Percentiles rank a stretch among this genome's conserved stretches.
These are phyloP conservation scores for Ophiognomonia clavigignenti-juglandacearum DNA, from an alignment of 2,329 filamentous ascomycete genomes.

Conservation along the genomic window DNA sequence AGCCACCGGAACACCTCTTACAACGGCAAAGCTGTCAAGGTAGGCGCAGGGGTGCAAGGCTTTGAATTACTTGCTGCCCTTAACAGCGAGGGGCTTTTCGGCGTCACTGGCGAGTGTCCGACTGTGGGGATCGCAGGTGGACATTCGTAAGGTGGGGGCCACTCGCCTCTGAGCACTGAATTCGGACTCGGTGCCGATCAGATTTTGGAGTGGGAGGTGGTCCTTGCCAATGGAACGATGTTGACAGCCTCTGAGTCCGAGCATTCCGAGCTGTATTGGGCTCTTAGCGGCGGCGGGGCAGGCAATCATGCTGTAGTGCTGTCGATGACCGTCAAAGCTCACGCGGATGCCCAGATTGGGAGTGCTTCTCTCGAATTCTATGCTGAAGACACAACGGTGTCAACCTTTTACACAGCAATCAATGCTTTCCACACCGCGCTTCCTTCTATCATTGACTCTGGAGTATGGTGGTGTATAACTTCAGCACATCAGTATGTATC, in stretches of 20 bases:
- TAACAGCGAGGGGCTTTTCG: constrained; percentile 34
- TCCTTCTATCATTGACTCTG: too few species aligned
- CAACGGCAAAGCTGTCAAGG: constrained; percentile 45
- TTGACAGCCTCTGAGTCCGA: constrained; percentile 34
- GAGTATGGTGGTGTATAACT: too few species aligned
- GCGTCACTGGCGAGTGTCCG: constrained; percentile 17
- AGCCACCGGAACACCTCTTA: constrained; percentile 26
- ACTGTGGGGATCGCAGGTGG: constrained; percentile 47
- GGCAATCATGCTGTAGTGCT: constrained; percentile 32
- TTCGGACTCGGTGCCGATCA: constrained; percentile 47
- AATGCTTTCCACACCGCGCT: constrained; percentile 21
- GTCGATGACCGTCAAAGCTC: constrained; percentile 22
- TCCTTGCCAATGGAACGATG: constrained; percentile 38
- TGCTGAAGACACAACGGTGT: constrained; percentile 12
- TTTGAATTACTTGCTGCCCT: constrained; percentile 47
- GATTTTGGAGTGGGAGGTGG: constrained; percentile 42
- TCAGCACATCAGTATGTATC: too few species aligned
- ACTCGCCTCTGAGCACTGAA: constrained; percentile 44
- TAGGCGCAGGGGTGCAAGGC: constrained; percentile 50
- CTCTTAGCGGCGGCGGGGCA: constrained; percentile 38
- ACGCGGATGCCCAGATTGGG: constrained; percentile 19
- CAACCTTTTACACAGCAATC: constrained; percentile 17
- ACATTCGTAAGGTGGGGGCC: constrained; percentile 47
- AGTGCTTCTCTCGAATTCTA: constrained; percentile 18
- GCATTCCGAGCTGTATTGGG: constrained; percentile 46